Percentiles rank a stretch among this genome's conserved stretches.
These are phyloP conservation scores for Lojkania enalia DNA, from an alignment of 2,329 filamentous ascomycete genomes.

Conservation along the genomic window DNA sequence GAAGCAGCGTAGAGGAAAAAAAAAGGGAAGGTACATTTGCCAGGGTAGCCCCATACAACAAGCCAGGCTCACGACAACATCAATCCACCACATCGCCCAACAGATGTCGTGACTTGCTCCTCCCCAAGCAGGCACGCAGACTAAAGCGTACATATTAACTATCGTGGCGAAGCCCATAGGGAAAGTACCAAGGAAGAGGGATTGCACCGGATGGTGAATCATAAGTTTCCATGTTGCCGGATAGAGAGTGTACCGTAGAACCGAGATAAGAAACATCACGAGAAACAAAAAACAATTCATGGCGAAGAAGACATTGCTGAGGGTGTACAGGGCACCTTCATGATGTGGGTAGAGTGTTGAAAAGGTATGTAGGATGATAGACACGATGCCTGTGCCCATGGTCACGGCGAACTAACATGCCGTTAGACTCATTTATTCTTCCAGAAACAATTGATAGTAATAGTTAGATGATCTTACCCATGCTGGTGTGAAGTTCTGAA, in stretches of 20 bases:
- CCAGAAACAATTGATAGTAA: not conserved
- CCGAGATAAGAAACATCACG: constrained; percentile 56
- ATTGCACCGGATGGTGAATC: constrained; percentile 67
- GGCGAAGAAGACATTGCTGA: constrained; percentile 62
- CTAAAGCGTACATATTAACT: constrained; percentile 65
- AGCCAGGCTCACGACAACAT: constrained; percentile 48
- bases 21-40: constrained; percentile 22
- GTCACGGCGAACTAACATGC: constrained; percentile 28
- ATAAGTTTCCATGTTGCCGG: constrained; percentile 68
- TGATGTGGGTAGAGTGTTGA: constrained; percentile 56
- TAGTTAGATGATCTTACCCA: constrained; percentile 24
- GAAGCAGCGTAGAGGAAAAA: too few relatives aligned
- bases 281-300: constrained; percentile 61
- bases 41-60: constrained; percentile 41
- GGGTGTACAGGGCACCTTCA: constrained; percentile 54
- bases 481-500: constrained; percentile 42
- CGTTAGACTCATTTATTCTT: not conserved
- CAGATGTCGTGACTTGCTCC: constrained; percentile 50
- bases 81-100: constrained; percentile 56
- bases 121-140: constrained; percentile 64
- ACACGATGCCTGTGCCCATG: constrained; percentile 68
- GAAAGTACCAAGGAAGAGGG: constrained; percentile 67
- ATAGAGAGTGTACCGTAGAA: constrained; percentile 65
- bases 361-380: constrained; percentile 63
- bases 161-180: constrained; percentile 71